Evolutionary conservation across 768 basidiomycete genomes (phyloP).

Genomic region (Neoboletus subvelutipes): DNA sequence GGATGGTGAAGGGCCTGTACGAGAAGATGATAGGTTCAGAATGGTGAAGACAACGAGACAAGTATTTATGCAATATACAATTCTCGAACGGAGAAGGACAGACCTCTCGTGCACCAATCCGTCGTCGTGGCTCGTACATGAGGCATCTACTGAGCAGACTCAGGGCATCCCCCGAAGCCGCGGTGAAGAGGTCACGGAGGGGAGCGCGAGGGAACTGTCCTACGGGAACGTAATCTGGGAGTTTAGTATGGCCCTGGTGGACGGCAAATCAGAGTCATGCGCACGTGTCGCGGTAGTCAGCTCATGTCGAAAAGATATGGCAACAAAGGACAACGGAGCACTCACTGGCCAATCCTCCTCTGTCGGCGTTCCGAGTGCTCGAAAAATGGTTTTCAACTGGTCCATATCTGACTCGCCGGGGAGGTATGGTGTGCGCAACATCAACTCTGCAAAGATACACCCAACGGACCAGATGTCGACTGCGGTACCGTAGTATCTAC

Average conservation of each 20-base stretch:
- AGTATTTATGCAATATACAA: neutral
- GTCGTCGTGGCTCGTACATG: conserved; percentile 79
- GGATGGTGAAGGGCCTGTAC: conserved; percentile 78
- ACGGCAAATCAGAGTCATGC: neutral
- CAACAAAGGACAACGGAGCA: conserved; percentile 3
- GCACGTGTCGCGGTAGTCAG: neutral
- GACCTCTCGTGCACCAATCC: conserved; percentile 80
- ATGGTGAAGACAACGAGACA: neutral
- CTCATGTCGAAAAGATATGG: neutral
- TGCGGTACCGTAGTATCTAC: conserved; percentile 85
- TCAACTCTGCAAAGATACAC: conserved; percentile 96
- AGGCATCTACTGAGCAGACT: conserved; percentile 81
- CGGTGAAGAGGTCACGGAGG: conserved; percentile 85
- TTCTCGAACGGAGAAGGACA: conserved; percentile 20
- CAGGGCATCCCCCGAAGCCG: conserved; percentile 81
- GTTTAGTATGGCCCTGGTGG: conserved; percentile 80
- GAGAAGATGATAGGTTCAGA: neutral
- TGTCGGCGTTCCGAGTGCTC: conserved; percentile 92
- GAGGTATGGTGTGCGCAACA: conserved; percentile 93
- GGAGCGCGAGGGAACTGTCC: conserved; percentile 84
- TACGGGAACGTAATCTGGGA: conserved; percentile 87
- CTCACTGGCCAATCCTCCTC: conserved; percentile 97
- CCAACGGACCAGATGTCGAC: conserved; percentile 98
- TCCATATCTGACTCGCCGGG: conserved; percentile 97
- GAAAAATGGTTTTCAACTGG: conserved; percentile 91